These are phyloP conservation scores for Cerrena zonata DNA, from an alignment of 1,284 basidiomycete genomes.

Conservation along the genomic window DNA sequence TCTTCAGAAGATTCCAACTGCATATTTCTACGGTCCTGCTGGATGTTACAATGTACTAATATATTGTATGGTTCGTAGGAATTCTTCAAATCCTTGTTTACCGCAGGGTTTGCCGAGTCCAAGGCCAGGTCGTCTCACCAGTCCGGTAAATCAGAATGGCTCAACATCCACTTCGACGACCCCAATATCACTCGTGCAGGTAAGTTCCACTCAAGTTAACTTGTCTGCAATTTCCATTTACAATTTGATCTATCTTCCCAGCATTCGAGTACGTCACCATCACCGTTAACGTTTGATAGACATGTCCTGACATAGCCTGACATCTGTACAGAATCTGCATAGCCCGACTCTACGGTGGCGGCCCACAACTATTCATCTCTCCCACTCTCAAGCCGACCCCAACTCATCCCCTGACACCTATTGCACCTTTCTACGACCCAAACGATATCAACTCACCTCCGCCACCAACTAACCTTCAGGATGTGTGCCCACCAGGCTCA, in stretches of 20 bases:
- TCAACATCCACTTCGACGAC: constrained; percentile 77
- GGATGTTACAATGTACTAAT: constrained; percentile 1
- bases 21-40: too few species aligned
- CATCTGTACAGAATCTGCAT: constrained; percentile 62
- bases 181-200: constrained; percentile 80
- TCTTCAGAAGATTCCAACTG: too few species aligned
- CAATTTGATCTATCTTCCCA: constrained; percentile 3
- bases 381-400: constrained; percentile 62
- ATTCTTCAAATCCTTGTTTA: constrained; percentile 82
- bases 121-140: constrained; percentile 16
- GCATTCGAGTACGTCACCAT: constrained; percentile 39
- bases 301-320: constrained; percentile 5
- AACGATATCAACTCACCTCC: constrained; percentile 4
- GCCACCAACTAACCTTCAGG: constrained; percentile 25
- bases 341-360: constrained; percentile 80
- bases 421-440: constrained; percentile 32
- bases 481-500: constrained; percentile 40
- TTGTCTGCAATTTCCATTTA: constrained; percentile 14
- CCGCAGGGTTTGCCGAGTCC: constrained; percentile 62
- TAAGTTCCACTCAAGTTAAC: constrained; percentile 29
- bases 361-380: constrained; percentile 66
- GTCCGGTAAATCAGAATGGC: constrained; percentile 30
- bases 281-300: not conserved
- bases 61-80: constrained; percentile 39
- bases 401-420: constrained; percentile 63